Evolutionary conservation across 257 asterid genomes (phyloP).

Genomic region (Cinchona pubescens): DNA sequence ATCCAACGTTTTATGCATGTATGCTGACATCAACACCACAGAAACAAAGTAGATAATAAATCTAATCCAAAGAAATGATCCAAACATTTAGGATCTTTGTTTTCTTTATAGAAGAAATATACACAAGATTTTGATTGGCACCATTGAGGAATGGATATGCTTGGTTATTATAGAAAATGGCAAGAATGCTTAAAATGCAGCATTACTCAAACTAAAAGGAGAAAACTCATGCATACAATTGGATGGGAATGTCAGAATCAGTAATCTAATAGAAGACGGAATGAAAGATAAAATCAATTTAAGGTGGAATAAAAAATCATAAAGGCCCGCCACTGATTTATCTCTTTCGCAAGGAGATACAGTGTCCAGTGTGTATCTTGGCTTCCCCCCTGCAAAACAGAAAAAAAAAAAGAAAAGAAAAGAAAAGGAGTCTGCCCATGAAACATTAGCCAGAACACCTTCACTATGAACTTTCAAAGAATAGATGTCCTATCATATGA

Average conservation of each 20-base stretch:
- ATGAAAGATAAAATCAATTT: no score
- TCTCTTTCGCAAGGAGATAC: neutral
- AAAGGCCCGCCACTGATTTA: neutral
- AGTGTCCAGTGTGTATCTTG: neutral
- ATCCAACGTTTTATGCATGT: neutral
- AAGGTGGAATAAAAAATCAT: neutral
- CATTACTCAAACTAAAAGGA: no score
- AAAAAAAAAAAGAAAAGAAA: no score
- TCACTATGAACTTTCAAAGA: neutral
- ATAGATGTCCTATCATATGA: neutral
- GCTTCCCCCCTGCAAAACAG: neutral
- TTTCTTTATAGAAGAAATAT: neutral
- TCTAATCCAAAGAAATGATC: neutral
- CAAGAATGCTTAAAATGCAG: neutral
- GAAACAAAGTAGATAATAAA: no score
- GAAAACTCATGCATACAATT: no score
- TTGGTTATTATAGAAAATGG: no score
- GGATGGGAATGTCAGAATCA: no score
- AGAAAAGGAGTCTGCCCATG: neutral
- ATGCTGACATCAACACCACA: neutral
- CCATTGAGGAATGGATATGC: neutral
- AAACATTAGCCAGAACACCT: neutral
- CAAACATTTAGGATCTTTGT: neutral
- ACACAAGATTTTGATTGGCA: neutral
- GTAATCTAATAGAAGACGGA: no score